Base-by-base conservation (phyloP, 2,329 filamentous ascomycete species). In the Sclerotinia borealis region DNA sequence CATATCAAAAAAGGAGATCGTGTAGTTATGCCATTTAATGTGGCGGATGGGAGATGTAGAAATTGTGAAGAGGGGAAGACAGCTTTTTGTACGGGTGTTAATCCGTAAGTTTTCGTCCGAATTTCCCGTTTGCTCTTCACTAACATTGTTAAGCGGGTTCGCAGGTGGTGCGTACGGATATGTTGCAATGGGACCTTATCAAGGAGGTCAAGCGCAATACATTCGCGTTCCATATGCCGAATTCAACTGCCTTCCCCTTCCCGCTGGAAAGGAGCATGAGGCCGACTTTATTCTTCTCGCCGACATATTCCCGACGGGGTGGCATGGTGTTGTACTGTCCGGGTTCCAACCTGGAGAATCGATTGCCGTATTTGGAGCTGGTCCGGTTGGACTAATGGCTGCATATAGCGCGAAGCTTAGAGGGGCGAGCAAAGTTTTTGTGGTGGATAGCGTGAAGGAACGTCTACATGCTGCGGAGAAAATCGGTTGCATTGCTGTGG, bases 1-100 rank as follows among this genome's bases (percentile, higher is more conserved):
- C 84, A 81, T 0, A 80, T 96, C 67, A 79, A 85, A 67, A 79
- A 88, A 59, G 92, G 92, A 6, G 92, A 96, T 75, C 85, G 85
- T 70, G 81, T 96, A 37, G 91, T 96, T 25, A 84, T 88, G 29
- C 91, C 93, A 0, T 96, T 96, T 75, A 96, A 92, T 29, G 81
- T 84, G 37, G 92, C 88, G 19, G 93, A 91, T 85, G 90, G 78
- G 64, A 82, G 75, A 39, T 96, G 92, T 77, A 96, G 93, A 77
- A 96, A 95, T 78, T 96, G 93, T 79, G 84, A 83, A 64, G 84
- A 85, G 66, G 88, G 88, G 15, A 88, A 84, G 75, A 90, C 91
- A 0, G 92, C 91, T 4, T 87, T 92, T 64, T 96, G 92, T 76
- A 88, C 85, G 0, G 85, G 85, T 63, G 81, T 85, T 3, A 85